These are phyloP conservation scores for Raddia distichophylla DNA, from an alignment of 176 grass and related monocot genomes.

Conservation along the genomic window DNA sequence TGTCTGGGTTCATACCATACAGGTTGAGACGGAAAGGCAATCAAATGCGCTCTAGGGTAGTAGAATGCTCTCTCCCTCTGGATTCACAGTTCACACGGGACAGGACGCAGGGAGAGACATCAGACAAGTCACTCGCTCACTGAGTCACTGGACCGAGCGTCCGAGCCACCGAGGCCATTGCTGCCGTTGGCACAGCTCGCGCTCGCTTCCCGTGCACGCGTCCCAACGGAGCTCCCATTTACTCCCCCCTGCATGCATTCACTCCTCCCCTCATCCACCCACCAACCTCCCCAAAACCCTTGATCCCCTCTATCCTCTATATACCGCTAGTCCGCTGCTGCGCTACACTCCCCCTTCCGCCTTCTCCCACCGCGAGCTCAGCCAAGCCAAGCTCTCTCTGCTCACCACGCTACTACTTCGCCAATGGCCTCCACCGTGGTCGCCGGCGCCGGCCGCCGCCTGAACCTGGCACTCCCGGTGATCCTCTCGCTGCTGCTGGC, in stretches of 20 bases:
- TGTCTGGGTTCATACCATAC: too few species aligned
- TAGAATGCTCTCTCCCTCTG: too few species aligned
- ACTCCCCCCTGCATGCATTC: slow-evolving; percentile 40
- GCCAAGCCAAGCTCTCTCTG: slow-evolving; percentile 14
- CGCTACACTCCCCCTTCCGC: neutral
- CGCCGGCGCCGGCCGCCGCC: too few species aligned
- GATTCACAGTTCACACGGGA: too few species aligned
- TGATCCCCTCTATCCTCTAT: neutral
- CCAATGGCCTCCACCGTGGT: slow-evolving; percentile 19
- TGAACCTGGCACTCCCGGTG: neutral
- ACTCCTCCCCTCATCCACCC: slow-evolving; percentile 22
- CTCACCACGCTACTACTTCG: neutral
- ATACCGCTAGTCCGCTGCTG: slow-evolving; percentile 34
- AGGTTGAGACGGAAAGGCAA: too few species aligned
- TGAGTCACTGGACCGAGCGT: neutral
- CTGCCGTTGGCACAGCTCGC: neutral
- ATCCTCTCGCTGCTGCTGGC: slow-evolving; percentile 11
- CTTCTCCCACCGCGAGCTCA: neutral
- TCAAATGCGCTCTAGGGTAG: too few species aligned
- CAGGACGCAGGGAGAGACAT: neutral
- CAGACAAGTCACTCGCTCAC: neutral
- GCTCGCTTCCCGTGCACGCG: neutral
- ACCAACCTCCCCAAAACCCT: slow-evolving; percentile 28
- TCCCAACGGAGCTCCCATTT: slow-evolving; percentile 32
- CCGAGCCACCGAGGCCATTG: neutral